Evolutionary conservation across 768 basidiomycete genomes (phyloP).

Genomic region (Gloeostereum incarnatum): DNA sequence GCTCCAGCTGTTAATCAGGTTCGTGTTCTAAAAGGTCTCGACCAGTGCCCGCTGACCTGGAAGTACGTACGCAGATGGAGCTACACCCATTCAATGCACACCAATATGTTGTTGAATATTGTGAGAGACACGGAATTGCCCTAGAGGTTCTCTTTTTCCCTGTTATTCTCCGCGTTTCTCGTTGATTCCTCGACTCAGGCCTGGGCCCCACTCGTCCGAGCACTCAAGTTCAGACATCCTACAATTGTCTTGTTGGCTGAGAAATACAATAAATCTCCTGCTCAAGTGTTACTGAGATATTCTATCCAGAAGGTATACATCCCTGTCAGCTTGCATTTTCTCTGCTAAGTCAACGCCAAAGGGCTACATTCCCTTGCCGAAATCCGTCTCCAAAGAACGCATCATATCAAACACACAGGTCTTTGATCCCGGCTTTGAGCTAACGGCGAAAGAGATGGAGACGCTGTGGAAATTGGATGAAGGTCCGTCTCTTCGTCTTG

Average conservation of each 20-base stretch:
- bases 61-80: slow-evolving; percentile 27
- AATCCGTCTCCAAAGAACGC: slow-evolving; percentile 42
- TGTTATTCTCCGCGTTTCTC: not conserved
- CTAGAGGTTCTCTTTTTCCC: slow-evolving; percentile 39
- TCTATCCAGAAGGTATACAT: slow-evolving; percentile 62
- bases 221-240: slow-evolving; percentile 54
- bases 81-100: slow-evolving; percentile 67
- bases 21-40: slow-evolving; percentile 7
- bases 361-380: slow-evolving; percentile 59
- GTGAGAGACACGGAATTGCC: slow-evolving; percentile 44
- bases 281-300: slow-evolving; percentile 61
- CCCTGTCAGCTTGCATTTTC: not conserved
- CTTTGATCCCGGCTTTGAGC: slow-evolving; percentile 57
- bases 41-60: slow-evolving; percentile 4
- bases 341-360: too few relatives aligned
- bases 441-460: slow-evolving; percentile 38
- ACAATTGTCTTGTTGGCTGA: slow-evolving; percentile 33
- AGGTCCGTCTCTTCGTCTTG: slow-evolving; percentile 22
- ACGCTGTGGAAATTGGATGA: slow-evolving; percentile 45
- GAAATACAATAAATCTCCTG: slow-evolving; percentile 47
- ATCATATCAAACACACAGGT: slow-evolving; percentile 53
- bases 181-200: slow-evolving; percentile 28
- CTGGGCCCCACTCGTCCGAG: slow-evolving; percentile 67
- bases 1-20: slow-evolving; percentile 59
- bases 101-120: slow-evolving; percentile 50